Evolutionary conservation across 1,139 yeast species (phyloP).

Genomic region (Spencermartinsiella ligniputridi): DNA sequence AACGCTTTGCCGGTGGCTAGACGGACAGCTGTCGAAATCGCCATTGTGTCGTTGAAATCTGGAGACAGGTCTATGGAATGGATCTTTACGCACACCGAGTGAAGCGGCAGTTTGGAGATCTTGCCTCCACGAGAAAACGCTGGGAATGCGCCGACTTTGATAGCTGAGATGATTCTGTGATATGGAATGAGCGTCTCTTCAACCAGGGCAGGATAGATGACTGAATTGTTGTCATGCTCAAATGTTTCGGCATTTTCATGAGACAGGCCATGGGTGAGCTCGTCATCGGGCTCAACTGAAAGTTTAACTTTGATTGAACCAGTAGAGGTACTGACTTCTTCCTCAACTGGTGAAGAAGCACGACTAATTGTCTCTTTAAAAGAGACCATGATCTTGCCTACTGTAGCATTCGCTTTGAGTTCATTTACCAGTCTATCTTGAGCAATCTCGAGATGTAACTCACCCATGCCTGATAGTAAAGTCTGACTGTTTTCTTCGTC

Average conservation of each 20-base stretch:
- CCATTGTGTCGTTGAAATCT: constrained; percentile 42
- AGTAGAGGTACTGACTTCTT: constrained; percentile 8
- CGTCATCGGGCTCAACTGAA: constrained; percentile 48
- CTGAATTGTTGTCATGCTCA: constrained; percentile 35
- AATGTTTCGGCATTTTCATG: constrained; percentile 27
- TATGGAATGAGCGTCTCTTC: constrained; percentile 10
- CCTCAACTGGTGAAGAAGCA: constrained; percentile 25
- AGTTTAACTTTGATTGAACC: constrained; percentile 36
- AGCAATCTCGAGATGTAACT: constrained; percentile 84
- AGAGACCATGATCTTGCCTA: constrained; percentile 82
- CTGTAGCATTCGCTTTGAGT: constrained; percentile 72
- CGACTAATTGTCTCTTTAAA: constrained; percentile 66
- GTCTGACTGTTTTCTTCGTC: constrained; percentile 92
- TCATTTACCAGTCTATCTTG: constrained; percentile 71
- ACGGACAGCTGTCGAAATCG: constrained; percentile 45
- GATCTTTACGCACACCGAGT: constrained; percentile 55
- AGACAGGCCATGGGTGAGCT: constrained; percentile 21
- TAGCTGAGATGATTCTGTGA: constrained; percentile 30
- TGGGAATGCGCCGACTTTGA: constrained; percentile 46
- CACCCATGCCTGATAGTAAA: constrained; percentile 92
- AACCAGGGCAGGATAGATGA: constrained; percentile 32
- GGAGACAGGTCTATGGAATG: constrained; percentile 51
- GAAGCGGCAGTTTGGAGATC: constrained; percentile 55
- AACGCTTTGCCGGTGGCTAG: constrained; percentile 41
- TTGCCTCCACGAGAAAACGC: constrained; percentile 79